Evolutionary conservation across 345 rosid genomes (phyloP).

Genomic region (Firmiana major): DNA sequence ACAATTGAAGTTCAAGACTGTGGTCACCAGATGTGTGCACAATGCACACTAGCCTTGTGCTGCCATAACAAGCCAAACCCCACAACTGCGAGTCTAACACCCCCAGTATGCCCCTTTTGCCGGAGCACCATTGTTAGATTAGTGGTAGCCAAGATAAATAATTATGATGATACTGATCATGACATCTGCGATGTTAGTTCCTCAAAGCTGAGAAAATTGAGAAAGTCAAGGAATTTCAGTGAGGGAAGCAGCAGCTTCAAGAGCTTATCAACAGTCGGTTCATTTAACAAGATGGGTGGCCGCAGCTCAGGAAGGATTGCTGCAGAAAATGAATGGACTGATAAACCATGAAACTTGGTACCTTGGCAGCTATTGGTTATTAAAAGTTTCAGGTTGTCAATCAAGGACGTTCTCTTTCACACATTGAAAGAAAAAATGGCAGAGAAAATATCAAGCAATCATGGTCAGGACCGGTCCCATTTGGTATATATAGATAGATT

Average conservation of each 20-base stretch:
- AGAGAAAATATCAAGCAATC: constrained; percentile 16
- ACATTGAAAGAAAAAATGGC: not conserved
- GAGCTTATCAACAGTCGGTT: constrained; percentile 63
- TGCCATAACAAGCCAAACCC: constrained; percentile 99
- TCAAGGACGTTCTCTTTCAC: constrained; percentile 12
- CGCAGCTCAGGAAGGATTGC: constrained; percentile 56
- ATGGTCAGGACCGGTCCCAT: constrained; percentile 26
- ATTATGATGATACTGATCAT: constrained; percentile 42
- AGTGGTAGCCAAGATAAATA: constrained; percentile 56
- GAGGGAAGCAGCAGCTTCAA: constrained; percentile 98
- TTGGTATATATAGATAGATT: constrained; percentile 24
- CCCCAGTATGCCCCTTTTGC: constrained; percentile 97
- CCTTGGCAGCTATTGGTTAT: not conserved
- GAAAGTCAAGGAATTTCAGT: constrained; percentile 61
- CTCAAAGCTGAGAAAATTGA: constrained; percentile 55
- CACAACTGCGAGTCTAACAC: constrained; percentile 47
- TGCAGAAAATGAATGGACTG: constrained; percentile 44
- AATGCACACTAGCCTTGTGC: constrained; percentile 92
- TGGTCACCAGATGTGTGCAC: constrained; percentile 98
- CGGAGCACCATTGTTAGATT: constrained; percentile 70
- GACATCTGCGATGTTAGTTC: constrained; percentile 53
- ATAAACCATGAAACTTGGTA: constrained; percentile 41
- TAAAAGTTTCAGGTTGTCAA: constrained; percentile 27
- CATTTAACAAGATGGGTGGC: constrained; percentile 56
- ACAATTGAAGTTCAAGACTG: constrained; percentile 90